Conservation (phyloP, 805 yeast species). For the Saturnispora serradocipensis region DNA sequence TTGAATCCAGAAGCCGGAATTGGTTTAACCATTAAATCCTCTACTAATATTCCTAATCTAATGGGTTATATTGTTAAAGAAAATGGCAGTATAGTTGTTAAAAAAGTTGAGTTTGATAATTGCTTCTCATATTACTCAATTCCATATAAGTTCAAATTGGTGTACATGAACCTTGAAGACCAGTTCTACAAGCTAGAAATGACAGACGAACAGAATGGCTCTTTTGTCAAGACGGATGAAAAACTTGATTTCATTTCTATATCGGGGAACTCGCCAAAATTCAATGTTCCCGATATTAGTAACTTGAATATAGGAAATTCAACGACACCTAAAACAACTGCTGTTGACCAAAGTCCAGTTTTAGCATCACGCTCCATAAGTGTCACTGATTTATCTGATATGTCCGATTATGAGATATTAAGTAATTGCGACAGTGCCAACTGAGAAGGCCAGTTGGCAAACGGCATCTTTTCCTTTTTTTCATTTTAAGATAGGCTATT, state of each 20-base stretch:
- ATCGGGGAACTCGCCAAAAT: neutral
- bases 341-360: constrained; percentile 1
- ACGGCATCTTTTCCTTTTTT: neutral
- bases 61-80: neutral
- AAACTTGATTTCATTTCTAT: neutral
- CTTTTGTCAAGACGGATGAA: neutral
- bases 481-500: neutral
- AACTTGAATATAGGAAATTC: neutral
- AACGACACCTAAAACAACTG: neutral
- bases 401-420: constrained; percentile 6
- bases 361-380: neutral
- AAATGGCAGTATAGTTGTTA: neutral
- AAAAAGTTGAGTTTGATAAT: neutral
- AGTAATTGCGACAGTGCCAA: neutral
- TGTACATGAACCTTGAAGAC: neutral
- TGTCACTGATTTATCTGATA: neutral
- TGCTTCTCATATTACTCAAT: neutral
- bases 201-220: constrained; percentile 1
- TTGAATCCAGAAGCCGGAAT: neutral
- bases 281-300: neutral
- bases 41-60: neutral
- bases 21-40: neutral
- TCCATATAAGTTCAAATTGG: neutral
- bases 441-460: neutral
- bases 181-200: constrained; percentile 4